Evolutionary conservation across 176 grass and related monocot species (phyloP).

Genomic region (Rhynchospora breviuscula): DNA sequence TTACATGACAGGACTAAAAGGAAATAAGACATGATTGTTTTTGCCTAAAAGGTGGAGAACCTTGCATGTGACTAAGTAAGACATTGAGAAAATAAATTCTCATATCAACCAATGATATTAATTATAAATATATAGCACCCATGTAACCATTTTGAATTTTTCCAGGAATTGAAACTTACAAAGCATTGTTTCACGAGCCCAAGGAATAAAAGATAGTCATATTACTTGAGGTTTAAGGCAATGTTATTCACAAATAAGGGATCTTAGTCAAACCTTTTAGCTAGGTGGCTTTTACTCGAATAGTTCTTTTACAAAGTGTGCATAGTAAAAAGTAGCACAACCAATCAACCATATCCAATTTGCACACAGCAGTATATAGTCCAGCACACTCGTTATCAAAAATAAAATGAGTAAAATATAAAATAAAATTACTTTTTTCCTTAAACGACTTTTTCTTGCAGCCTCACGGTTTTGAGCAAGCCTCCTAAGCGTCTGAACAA

Average conservation of each 20-base stretch:
- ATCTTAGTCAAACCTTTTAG: neutral
- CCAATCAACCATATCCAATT: too few species aligned
- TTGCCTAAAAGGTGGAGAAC: conserved; percentile 1
- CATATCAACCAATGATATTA: neutral
- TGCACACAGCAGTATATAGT: too few species aligned
- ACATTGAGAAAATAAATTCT: neutral
- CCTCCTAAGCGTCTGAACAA: conserved; percentile 51
- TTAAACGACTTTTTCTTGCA: conserved; percentile 71
- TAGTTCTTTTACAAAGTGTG: neutral
- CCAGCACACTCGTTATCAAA: neutral
- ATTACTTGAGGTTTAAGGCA: conserved; percentile 1
- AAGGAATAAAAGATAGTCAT: neutral
- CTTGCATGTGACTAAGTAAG: neutral
- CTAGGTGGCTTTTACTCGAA: neutral
- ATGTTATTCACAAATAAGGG: neutral
- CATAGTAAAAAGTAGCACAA: too few species aligned
- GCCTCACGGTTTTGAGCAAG: conserved; percentile 94
- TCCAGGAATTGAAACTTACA: neutral
- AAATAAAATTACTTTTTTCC: conserved; percentile 55
- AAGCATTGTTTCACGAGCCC: neutral
- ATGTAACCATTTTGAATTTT: neutral
- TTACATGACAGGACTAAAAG: neutral
- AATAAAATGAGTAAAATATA: neutral
- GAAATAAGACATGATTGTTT: neutral
- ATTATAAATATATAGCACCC: neutral